Conservation (phyloP, 306 rosid species). For the Myrica gale region DNA sequence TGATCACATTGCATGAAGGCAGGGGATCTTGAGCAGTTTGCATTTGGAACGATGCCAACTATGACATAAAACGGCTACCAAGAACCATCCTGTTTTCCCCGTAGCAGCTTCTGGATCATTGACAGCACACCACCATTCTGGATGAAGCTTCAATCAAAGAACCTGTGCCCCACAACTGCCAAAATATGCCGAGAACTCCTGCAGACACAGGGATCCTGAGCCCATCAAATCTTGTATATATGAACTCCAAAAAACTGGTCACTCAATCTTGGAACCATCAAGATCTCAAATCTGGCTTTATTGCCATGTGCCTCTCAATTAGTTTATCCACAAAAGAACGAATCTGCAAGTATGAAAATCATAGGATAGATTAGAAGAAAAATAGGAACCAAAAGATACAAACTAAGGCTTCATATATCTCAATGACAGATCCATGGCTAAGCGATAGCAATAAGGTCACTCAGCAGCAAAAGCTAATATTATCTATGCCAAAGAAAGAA, state of each 20-base stretch:
- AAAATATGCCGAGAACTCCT: slow-evolving; percentile 30
- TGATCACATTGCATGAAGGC: slow-evolving; percentile 22
- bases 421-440: not conserved
- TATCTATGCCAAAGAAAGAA: not conserved
- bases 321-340: slow-evolving; percentile 91
- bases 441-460: not conserved
- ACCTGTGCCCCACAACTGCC: slow-evolving; percentile 23
- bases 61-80: slow-evolving; percentile 18
- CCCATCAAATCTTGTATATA: slow-evolving; percentile 22
- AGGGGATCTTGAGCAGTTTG: slow-evolving; percentile 16
- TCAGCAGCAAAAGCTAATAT: not conserved
- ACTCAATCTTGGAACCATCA: slow-evolving; percentile 36
- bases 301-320: slow-evolving; percentile 81
- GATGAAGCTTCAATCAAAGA: slow-evolving; percentile 26
- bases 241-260: slow-evolving; percentile 22
- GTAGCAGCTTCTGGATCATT: slow-evolving; percentile 32
- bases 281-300: slow-evolving; percentile 48
- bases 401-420: not conserved
- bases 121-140: slow-evolving; percentile 21
- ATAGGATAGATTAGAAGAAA: slow-evolving; percentile 33
- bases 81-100: slow-evolving; percentile 23
- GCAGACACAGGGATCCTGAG: slow-evolving; percentile 29
- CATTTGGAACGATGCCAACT: slow-evolving; percentile 23
- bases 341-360: slow-evolving; percentile 57
- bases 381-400: slow-evolving; percentile 3